Conservation (phyloP, 75 land plant genomes). For the Sequoiadendron giganteum region DNA sequence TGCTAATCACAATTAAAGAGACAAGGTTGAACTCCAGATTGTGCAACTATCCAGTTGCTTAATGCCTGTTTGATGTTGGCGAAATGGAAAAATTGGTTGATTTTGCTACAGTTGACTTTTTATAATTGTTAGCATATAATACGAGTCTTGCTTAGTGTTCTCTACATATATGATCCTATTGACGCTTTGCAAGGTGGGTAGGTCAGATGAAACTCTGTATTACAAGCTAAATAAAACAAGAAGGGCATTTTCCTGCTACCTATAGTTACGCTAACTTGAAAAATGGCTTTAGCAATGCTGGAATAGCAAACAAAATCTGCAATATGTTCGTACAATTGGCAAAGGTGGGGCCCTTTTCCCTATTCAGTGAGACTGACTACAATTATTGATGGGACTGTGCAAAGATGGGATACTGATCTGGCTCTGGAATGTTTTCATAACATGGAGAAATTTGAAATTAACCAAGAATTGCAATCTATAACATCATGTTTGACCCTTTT, state of each 20-base stretch:
- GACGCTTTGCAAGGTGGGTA: constrained; percentile 41
- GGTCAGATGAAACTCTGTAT: constrained; percentile 34
- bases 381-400: constrained; percentile 41
- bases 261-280: constrained; percentile 26
- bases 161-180: constrained; percentile 47
- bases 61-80: not conserved
- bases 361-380: constrained; percentile 45
- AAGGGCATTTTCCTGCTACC: constrained; percentile 54
- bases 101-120: not conserved
- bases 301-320: constrained; percentile 35
- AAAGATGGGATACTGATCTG: constrained; percentile 36
- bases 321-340: constrained; percentile 32
- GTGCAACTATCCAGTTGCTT: not conserved
- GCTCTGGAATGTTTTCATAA: constrained; percentile 25
- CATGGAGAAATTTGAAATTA: not conserved
- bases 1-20: not conserved
- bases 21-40: not conserved
- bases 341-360: constrained; percentile 27
- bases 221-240: constrained; percentile 34
- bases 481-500: not conserved
- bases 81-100: not conserved
- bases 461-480: not conserved
- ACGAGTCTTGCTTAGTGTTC: not conserved
- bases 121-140: not conserved
- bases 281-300: constrained; percentile 56